Evolutionary conservation across 1,284 basidiomycete species (phyloP).

Genomic region (Trichosporon sp.): DNA sequence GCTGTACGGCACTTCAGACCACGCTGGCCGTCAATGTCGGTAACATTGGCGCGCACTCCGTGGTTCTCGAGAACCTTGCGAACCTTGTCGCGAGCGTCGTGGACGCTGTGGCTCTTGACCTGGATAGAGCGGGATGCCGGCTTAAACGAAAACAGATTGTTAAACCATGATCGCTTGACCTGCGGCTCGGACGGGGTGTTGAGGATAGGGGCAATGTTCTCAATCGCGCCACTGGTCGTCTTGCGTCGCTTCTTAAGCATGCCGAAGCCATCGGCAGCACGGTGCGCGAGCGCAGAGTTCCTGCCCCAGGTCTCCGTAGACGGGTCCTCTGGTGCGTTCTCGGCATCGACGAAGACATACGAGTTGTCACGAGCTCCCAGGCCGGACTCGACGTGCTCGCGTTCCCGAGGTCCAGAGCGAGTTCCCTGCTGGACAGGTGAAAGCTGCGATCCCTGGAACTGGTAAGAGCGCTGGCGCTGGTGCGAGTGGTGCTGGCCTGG

Average conservation of each 20-base stretch:
- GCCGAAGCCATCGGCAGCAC: slow-evolving; percentile 39
- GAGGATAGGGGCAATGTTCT: slow-evolving; percentile 2
- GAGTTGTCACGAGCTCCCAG: slow-evolving; percentile 38
- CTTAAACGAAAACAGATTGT: slow-evolving; percentile 80
- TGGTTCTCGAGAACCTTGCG: slow-evolving; percentile 28
- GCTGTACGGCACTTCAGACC: slow-evolving; percentile 40
- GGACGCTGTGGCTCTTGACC: slow-evolving; percentile 35
- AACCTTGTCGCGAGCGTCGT: slow-evolving; percentile 33
- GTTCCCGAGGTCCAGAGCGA: not conserved
- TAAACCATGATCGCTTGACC: slow-evolving; percentile 74
- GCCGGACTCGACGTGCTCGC: slow-evolving; percentile 21
- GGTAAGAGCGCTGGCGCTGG: not conserved
- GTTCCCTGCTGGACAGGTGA: not conserved
- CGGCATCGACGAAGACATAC: slow-evolving; percentile 40
- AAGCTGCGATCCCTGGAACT: slow-evolving; percentile 1
- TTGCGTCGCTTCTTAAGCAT: slow-evolving; percentile 42
- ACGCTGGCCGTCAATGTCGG: slow-evolving; percentile 34
- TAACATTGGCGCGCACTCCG: slow-evolving; percentile 34
- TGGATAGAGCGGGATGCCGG: slow-evolving; percentile 56
- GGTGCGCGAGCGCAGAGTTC: slow-evolving; percentile 22
- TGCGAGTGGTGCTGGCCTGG: slow-evolving; percentile 19
- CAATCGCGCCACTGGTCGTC: slow-evolving; percentile 17
- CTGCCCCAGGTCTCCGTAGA: slow-evolving; percentile 28
- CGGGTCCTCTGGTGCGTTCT: slow-evolving; percentile 26
- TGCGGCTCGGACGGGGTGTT: not conserved